Evolutionary conservation across 2,329 filamentous ascomycete genomes (phyloP).

Genomic region (Paracoccidioides brasiliensis): DNA sequence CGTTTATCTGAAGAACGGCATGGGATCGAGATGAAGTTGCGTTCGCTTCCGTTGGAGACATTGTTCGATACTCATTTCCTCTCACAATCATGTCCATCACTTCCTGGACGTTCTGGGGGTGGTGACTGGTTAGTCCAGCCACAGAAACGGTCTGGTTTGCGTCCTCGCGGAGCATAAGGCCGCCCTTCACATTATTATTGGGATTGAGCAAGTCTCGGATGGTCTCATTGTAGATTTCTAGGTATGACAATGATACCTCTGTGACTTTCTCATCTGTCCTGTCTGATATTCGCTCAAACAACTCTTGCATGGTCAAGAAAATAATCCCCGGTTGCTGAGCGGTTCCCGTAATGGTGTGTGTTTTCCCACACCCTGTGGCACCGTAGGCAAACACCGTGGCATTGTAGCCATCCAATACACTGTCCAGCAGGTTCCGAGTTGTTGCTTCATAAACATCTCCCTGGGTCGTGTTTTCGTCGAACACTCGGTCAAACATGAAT

Average conservation of each 20-base stretch:
- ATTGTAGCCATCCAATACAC: slow-evolving; percentile 93
- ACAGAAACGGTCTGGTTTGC: slow-evolving; percentile 87
- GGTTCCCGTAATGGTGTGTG: slow-evolving; percentile 91
- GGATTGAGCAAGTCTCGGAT: slow-evolving; percentile 90
- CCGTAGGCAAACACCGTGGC: slow-evolving; percentile 98
- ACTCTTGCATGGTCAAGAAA: slow-evolving; percentile 96
- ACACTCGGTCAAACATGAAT: slow-evolving; percentile 91
- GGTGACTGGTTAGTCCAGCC: slow-evolving; percentile 77
- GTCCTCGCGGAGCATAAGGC: slow-evolving; percentile 87
- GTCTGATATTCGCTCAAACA: slow-evolving; percentile 93
- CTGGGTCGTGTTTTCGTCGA: slow-evolving; percentile 88
- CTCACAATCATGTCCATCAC: slow-evolving; percentile 99
- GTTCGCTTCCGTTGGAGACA: slow-evolving; percentile 94
- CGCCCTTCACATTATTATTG: slow-evolving; percentile 58
- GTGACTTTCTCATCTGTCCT: slow-evolving; percentile 73
- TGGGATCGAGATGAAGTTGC: slow-evolving; percentile 95
- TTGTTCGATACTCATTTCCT: slow-evolving; percentile 87
- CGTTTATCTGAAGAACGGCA: slow-evolving; percentile 91
- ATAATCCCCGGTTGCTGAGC: slow-evolving; percentile 91
- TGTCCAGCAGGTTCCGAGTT: slow-evolving; percentile 79
- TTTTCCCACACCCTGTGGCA: slow-evolving; percentile 95
- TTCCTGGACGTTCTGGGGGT: slow-evolving; percentile 79
- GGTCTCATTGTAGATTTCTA: slow-evolving; percentile 98
- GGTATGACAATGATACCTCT: slow-evolving; percentile 82
- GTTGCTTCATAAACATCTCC: slow-evolving; percentile 92